Evolutionary conservation across 176 grass and related monocot species (phyloP).

Genomic region (Carex littledalei): DNA sequence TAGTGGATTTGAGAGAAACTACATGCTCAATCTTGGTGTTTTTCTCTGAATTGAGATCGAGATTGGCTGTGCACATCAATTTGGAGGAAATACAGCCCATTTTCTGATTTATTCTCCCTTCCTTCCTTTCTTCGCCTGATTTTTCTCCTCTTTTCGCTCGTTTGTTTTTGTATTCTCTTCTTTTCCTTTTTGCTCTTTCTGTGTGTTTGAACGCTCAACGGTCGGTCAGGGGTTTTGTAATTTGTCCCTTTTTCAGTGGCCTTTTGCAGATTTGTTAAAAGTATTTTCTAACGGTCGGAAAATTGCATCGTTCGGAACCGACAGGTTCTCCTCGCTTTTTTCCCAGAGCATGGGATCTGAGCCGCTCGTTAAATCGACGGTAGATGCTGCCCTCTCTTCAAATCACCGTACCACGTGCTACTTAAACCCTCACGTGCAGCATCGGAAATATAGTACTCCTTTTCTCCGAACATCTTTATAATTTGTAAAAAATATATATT

Average conservation of each 20-base stretch:
- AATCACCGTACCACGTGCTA: background rate
- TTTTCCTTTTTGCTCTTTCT: constrained; percentile 6
- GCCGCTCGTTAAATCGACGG: background rate
- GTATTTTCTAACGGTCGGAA: constrained; percentile 20
- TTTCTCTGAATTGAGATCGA: constrained; percentile 28
- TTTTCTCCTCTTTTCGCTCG: background rate
- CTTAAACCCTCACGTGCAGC: background rate
- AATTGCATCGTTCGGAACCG: background rate
- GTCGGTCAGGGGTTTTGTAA: constrained; percentile 5
- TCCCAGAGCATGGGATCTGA: background rate
- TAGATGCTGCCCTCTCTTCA: background rate
- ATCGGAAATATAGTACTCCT: too few relatives aligned
- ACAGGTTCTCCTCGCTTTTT: background rate
- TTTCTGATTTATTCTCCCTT: background rate
- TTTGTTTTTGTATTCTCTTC: background rate
- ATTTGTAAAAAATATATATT: too few relatives aligned
- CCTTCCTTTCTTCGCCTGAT: background rate
- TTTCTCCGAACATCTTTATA: too few relatives aligned
- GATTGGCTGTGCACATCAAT: constrained; percentile 38
- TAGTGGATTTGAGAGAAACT: constrained; percentile 87
- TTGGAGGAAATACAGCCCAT: constrained; percentile 99
- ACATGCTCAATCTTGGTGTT: constrained; percentile 53
- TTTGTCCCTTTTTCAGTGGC: constrained; percentile 3
- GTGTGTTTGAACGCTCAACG: constrained; percentile 21
- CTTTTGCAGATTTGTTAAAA: constrained; percentile 14